These are phyloP conservation scores for Leccinum uliginosum DNA, from an alignment of 768 basidiomycete genomes.

Conservation along the genomic window DNA sequence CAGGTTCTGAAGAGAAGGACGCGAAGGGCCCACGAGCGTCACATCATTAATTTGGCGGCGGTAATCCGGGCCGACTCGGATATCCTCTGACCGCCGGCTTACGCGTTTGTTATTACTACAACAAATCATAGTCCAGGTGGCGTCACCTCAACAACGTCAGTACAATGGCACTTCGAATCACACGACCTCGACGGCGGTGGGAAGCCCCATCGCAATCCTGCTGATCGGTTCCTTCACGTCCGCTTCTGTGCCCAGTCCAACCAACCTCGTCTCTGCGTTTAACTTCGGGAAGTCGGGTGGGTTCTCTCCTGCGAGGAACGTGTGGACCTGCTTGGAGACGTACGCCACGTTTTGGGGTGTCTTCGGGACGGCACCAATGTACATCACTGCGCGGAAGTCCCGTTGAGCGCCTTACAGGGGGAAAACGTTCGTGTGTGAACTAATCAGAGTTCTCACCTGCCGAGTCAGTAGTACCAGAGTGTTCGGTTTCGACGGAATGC, in stretches of 20 bases:
- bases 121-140: too few species aligned
- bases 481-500: constrained; percentile 46
- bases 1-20: too few species aligned
- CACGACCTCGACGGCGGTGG: constrained; percentile 9
- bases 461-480: constrained; percentile 52
- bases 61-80: background rate
- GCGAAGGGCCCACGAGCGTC: too few species aligned
- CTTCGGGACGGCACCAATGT: constrained; percentile 68
- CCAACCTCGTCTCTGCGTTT: constrained; percentile 36
- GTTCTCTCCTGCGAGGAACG: constrained; percentile 54
- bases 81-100: background rate
- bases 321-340: constrained; percentile 54
- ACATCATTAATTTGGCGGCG: constrained; percentile 30
- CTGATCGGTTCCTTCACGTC: constrained; percentile 36
- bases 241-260: constrained; percentile 35
- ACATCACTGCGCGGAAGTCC: constrained; percentile 52
- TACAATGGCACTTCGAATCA: background rate
- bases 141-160: too few species aligned
- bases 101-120: too few species aligned
- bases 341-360: constrained; percentile 61
- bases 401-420: background rate
- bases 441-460: constrained; percentile 37
- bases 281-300: constrained; percentile 70
- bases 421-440: background rate
- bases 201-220: constrained; percentile 43